Percentiles rank a stretch among this genome's conserved stretches.
These are phyloP conservation scores for Sphagnurus paluster DNA, from an alignment of 1,284 basidiomycete species.

Conservation along the genomic window DNA sequence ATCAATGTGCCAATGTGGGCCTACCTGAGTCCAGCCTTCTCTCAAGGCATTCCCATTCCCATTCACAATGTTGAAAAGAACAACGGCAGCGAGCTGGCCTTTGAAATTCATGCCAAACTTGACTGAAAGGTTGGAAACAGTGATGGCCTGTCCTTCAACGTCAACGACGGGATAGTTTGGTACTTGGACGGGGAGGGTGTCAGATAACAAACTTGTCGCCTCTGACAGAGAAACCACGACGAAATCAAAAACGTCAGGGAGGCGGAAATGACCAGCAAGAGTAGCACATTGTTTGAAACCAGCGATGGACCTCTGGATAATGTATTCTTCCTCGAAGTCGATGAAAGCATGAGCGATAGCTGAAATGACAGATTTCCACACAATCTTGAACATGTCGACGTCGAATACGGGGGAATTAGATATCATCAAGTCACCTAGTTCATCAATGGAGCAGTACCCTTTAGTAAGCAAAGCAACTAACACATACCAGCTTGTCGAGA, in stretches of 20 bases:
- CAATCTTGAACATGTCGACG: conserved; percentile 87
- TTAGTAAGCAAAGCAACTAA: conserved; percentile 2
- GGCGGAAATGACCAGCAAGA: conserved; percentile 83
- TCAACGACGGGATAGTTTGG: conserved; percentile 90
- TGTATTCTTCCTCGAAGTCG: conserved; percentile 94
- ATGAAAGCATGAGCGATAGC: conserved; percentile 93
- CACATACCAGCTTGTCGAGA: conserved; percentile 75
- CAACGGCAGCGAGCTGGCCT: conserved; percentile 94
- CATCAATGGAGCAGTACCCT: conserved; percentile 1
- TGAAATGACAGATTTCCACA: conserved; percentile 92
- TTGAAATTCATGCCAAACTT: conserved; percentile 96
- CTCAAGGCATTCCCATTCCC: conserved; percentile 94
- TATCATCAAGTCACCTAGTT: conserved; percentile 71
- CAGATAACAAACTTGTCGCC: conserved; percentile 82
- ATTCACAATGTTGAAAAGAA: conserved; percentile 97
- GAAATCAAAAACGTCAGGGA: conserved; percentile 96
- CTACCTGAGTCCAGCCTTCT: conserved; percentile 90
- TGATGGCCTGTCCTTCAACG: conserved; percentile 87
- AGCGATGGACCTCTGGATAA: conserved; percentile 92
- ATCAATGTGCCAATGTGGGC: no score
- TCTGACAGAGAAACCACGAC: conserved; percentile 91
- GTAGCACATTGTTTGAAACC: conserved; percentile 97
- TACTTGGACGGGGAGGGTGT: conserved; percentile 68
- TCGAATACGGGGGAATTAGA: conserved; percentile 86
- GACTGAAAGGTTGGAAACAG: conserved; percentile 90